Conservation (phyloP, 176 grass and related monocot genomes). For the Guadua angustifolia region DNA sequence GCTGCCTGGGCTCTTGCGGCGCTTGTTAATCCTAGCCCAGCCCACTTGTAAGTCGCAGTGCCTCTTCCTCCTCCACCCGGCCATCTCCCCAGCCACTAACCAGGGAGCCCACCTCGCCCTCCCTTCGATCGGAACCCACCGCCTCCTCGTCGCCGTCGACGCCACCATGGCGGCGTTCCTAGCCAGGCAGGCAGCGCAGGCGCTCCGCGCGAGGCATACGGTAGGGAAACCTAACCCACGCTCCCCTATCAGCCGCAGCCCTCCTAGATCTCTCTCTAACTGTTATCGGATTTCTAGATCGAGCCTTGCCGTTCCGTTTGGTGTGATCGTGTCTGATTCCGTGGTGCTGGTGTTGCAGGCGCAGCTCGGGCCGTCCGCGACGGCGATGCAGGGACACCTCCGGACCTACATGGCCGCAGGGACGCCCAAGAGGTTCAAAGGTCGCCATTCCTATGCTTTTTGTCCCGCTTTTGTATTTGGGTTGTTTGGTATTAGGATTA, state of each 20-base stretch:
- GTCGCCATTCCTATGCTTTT: constrained; percentile 32
- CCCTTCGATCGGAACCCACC: constrained; percentile 17
- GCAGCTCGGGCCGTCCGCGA: constrained; percentile 55
- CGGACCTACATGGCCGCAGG: constrained; percentile 64
- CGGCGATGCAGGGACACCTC: constrained; percentile 71
- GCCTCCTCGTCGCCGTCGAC: constrained; percentile 40
- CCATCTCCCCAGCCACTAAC: constrained; percentile 33
- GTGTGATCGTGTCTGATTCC: background rate
- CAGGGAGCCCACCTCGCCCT: background rate
- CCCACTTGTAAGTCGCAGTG: background rate
- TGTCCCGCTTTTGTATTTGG: background rate
- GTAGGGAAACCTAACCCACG: constrained; percentile 39
- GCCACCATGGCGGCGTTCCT: constrained; percentile 71
- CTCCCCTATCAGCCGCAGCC: background rate
- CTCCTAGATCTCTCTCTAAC: constrained; percentile 37
- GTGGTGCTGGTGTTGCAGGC: constrained; percentile 46
- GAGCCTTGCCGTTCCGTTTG: background rate
- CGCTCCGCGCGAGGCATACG: constrained; percentile 68
- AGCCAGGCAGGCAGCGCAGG: constrained; percentile 73
- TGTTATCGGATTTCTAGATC: constrained; percentile 24
- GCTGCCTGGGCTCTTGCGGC: background rate
- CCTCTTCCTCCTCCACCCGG: constrained; percentile 22
- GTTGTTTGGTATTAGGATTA: background rate
- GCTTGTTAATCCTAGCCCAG: constrained; percentile 6
- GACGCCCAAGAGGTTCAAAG: constrained; percentile 69